Conservation (phyloP, 805 yeast genomes). For the Spencermartinsiella europaea region DNA sequence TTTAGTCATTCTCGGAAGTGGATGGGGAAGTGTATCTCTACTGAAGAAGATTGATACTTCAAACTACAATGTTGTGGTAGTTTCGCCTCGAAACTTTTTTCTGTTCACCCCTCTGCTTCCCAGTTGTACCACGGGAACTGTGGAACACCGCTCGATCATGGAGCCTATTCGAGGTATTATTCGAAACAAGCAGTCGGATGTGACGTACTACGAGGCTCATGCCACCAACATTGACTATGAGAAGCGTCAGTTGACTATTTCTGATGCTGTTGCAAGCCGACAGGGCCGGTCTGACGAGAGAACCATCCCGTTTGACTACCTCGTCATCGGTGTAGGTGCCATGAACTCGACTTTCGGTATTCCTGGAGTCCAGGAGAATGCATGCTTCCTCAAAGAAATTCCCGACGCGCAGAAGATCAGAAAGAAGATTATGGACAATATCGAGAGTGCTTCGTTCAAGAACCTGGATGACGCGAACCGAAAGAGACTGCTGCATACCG, state of each 20-base stretch:
- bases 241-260: constrained; percentile 57
- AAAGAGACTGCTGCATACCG: constrained; percentile 76
- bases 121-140: constrained; percentile 90
- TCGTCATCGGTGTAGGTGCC: constrained; percentile 93
- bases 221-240: constrained; percentile 78
- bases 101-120: constrained; percentile 95
- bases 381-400: constrained; percentile 84
- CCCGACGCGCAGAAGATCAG: constrained; percentile 83
- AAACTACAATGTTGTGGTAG: constrained; percentile 79
- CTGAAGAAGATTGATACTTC: constrained; percentile 81
- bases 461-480: constrained; percentile 66
- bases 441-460: constrained; percentile 83
- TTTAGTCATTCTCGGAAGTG: constrained; percentile 68
- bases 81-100: constrained; percentile 93
- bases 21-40: constrained; percentile 91
- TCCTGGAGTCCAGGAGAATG: constrained; percentile 84
- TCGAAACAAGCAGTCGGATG: constrained; percentile 63
- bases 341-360: constrained; percentile 92
- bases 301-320: constrained; percentile 67
- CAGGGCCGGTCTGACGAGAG: constrained; percentile 38
- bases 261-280: constrained; percentile 33
- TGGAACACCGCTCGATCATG: constrained; percentile 82
- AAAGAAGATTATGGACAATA: constrained; percentile 73
- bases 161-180: constrained; percentile 89
- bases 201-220: constrained; percentile 88